Percentiles rank a stretch among this genome's conserved stretches.
These are phyloP conservation scores for Heliamphora exappendiculata DNA, from an alignment of 148 eudicot genomes.

Conservation along the genomic window DNA sequence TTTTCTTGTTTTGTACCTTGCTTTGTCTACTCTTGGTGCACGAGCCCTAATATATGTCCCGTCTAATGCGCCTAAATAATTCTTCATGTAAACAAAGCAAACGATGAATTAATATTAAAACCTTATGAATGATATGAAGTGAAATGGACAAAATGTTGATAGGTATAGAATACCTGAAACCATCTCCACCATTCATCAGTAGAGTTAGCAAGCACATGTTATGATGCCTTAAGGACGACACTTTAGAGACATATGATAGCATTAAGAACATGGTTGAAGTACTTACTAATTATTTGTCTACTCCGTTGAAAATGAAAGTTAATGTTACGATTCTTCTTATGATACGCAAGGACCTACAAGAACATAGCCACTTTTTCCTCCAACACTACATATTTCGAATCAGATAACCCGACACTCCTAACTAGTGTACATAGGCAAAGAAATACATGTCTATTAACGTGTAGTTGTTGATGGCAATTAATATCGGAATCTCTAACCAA, in stretches of 20 bases:
- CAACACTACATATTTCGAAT: background rate
- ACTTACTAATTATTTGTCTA: background rate
- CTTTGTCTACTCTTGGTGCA: too few species aligned
- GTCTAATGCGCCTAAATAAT: too few species aligned
- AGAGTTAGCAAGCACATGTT: background rate
- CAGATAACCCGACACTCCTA: background rate
- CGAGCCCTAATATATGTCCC: too few species aligned
- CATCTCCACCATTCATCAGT: background rate
- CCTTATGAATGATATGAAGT: too few species aligned
- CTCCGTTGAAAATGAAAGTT: background rate
- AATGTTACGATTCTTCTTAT: background rate
- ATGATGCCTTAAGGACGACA: background rate
- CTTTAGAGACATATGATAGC: background rate
- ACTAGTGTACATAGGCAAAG: background rate
- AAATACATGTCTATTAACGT: background rate
- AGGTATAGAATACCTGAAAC: background rate
- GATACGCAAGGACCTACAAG: background rate
- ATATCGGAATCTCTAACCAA: background rate
- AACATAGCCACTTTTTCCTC: background rate
- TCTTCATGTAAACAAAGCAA: too few species aligned
- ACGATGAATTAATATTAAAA: too few species aligned
- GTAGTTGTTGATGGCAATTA: background rate
- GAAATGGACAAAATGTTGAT: too few species aligned
- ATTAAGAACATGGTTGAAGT: background rate
- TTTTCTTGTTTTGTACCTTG: too few species aligned